Conservation (phyloP, 352 stramenopile species). For the Pythium apleroticum region DNA sequence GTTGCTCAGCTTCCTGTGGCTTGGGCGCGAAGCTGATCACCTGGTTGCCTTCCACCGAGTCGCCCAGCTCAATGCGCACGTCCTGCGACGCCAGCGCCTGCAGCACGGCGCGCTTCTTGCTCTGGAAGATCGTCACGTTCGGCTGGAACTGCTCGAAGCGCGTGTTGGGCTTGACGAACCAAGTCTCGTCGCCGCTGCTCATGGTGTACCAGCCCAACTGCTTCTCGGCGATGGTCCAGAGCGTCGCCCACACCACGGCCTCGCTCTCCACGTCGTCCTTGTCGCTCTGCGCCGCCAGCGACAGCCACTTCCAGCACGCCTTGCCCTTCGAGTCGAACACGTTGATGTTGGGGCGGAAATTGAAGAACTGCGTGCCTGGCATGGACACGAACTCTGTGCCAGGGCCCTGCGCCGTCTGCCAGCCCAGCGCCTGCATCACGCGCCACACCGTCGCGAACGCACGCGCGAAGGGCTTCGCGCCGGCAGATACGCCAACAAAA, state of each 20-base stretch:
- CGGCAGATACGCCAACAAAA: slow-evolving; percentile 21
- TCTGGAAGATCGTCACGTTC: slow-evolving; percentile 84
- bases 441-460: slow-evolving; percentile 47
- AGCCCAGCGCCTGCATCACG: slow-evolving; percentile 50
- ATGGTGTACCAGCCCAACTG: slow-evolving; percentile 78
- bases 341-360: slow-evolving; percentile 82
- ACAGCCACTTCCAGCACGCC: slow-evolving; percentile 80
- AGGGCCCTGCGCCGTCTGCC: slow-evolving; percentile 57
- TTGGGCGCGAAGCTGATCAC: slow-evolving; percentile 50
- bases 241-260: slow-evolving; percentile 51
- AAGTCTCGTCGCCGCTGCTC: slow-evolving; percentile 63
- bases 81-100: slow-evolving; percentile 57
- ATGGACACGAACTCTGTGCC: slow-evolving; percentile 75
- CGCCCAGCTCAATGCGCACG: slow-evolving; percentile 56
- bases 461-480: slow-evolving; percentile 43
- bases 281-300: slow-evolving; percentile 32
- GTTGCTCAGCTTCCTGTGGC: slow-evolving; percentile 13
- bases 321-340: slow-evolving; percentile 79
- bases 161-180: slow-evolving; percentile 74
- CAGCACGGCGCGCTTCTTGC: slow-evolving; percentile 67
- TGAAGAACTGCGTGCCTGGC: slow-evolving; percentile 78
- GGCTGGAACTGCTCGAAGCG: slow-evolving; percentile 66
- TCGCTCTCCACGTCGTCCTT: slow-evolving; percentile 22
- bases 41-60: slow-evolving; percentile 65
- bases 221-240: slow-evolving; percentile 62